phyloP scores from a whole-genome alignment of 83 land plant genomes.

The Picea abies region DNA sequence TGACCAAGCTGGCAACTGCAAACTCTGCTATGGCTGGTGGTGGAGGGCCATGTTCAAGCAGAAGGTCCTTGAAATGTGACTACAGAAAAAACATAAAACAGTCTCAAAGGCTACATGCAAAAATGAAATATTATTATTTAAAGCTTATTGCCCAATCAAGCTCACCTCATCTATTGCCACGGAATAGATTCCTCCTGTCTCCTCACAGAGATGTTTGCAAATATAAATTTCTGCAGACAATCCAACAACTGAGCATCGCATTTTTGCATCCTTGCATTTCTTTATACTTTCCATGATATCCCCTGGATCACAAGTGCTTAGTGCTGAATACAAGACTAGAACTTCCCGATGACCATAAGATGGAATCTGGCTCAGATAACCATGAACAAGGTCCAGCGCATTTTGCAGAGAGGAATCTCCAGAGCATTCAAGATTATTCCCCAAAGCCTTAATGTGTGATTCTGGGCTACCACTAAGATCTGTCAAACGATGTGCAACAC shows the following conservation, averaged over 20 bases:
- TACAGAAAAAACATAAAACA: slow-evolving; percentile 26
- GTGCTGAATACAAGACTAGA: slow-evolving; percentile 83
- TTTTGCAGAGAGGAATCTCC: slow-evolving; percentile 97
- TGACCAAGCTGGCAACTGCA: slow-evolving; percentile 89
- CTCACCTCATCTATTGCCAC: slow-evolving; percentile 95
- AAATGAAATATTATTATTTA: background rate
- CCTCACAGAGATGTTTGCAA: slow-evolving; percentile 94
- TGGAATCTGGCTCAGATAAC: slow-evolving; percentile 76
- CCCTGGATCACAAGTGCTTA: slow-evolving; percentile 97
- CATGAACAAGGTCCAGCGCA: slow-evolving; percentile 85
- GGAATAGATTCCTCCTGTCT: slow-evolving; percentile 88
- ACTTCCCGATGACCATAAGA: slow-evolving; percentile 96
- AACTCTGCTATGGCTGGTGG: slow-evolving; percentile 96
- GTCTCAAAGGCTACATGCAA: background rate
- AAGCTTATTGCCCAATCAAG: slow-evolving; percentile 9
- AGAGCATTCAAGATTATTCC: slow-evolving; percentile 78
- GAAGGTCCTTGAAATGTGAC: slow-evolving; percentile 88
- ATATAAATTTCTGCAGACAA: slow-evolving; percentile 95
- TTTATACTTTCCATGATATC: slow-evolving; percentile 88
- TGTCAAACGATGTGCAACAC: slow-evolving; percentile 83
- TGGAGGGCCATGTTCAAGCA: slow-evolving; percentile 96
- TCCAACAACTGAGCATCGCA: slow-evolving; percentile 95
- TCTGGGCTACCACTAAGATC: slow-evolving; percentile 99
- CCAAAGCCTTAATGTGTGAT: slow-evolving; percentile 82
- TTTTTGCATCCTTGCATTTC: slow-evolving; percentile 90